Percentiles rank a stretch among this genome's conserved stretches.
phyloP scores from a whole-genome alignment of 2,329 filamentous ascomycete genomes.

The Pleoardoris graminearum region DNA sequence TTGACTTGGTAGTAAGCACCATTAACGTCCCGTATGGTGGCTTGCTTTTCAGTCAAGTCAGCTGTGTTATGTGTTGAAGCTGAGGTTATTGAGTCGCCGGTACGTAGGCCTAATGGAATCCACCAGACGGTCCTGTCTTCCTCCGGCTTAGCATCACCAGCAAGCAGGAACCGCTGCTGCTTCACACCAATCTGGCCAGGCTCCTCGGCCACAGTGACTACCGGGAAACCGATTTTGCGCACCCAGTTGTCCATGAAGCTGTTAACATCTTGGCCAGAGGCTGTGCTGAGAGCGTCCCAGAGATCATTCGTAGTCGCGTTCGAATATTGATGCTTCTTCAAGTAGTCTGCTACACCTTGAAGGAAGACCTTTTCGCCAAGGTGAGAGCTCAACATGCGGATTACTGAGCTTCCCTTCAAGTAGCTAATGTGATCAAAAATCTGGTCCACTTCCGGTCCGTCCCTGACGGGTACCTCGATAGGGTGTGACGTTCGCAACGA shows the following conservation, averaged over 20 bases:
- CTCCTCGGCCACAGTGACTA: conserved; percentile 83
- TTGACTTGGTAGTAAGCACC: conserved; percentile 93
- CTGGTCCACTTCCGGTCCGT: conserved; percentile 94
- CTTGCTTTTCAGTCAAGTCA: conserved; percentile 74
- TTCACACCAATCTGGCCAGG: conserved; percentile 78
- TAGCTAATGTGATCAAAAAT: conserved; percentile 98
- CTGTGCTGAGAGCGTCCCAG: conserved; percentile 85
- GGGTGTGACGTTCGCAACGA: conserved; percentile 89
- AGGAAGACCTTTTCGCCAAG: conserved; percentile 87
- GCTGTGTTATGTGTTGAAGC: conserved; percentile 64
- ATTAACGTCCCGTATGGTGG: conserved; percentile 74
- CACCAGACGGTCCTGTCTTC: conserved; percentile 95
- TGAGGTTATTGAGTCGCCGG: conserved; percentile 61
- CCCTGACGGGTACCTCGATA: conserved; percentile 91
- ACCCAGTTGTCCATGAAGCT: conserved; percentile 95
- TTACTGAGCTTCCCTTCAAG: conserved; percentile 92
- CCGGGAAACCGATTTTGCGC: conserved; percentile 89
- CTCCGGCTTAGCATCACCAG: conserved; percentile 85
- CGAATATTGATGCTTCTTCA: conserved; percentile 84
- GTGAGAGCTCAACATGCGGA: conserved; percentile 93
- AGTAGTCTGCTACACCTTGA: conserved; percentile 84
- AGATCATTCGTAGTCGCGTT: conserved; percentile 91
- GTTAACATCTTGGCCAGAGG: conserved; percentile 83
- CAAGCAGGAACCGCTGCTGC: conserved; percentile 88
- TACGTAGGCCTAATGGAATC: conserved; percentile 85